Conservation (phyloP, 83 land plant genomes). For the Larix sibirica region DNA sequence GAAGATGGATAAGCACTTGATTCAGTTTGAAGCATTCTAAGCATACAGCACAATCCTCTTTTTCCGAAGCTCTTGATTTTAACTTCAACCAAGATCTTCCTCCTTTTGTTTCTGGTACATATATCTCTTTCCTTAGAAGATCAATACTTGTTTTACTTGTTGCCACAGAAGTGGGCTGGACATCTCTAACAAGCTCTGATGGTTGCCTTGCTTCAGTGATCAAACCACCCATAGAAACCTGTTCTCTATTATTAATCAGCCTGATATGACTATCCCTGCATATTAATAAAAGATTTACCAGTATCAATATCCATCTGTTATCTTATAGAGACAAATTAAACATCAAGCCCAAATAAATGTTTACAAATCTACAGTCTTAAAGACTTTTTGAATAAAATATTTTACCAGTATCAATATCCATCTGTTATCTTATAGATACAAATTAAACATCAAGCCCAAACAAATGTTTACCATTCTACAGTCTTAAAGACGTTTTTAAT, state of each 20-base stretch:
- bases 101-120: not conserved
- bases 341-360: not conserved
- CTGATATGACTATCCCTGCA: not conserved
- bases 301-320: not conserved
- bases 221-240: not conserved
- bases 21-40: conserved; percentile 8
- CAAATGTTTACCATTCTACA: not conserved
- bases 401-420: not conserved
- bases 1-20: conserved; percentile 5
- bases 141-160: not conserved
- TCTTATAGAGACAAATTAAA: not conserved
- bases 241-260: not conserved
- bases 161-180: not conserved
- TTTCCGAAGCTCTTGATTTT: not conserved
- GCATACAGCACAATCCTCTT: conserved; percentile 9
- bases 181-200: not conserved
- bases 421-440: not conserved
- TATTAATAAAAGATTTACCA: not conserved
- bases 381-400: not conserved
- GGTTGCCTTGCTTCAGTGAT: not conserved
- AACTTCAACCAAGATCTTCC: not conserved
- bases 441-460: not conserved
- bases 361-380: no score
- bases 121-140: conserved; percentile 1
- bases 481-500: not conserved